These are phyloP conservation scores for Lentinula lateritia DNA, from an alignment of 768 basidiomycete genomes.

Conservation along the genomic window DNA sequence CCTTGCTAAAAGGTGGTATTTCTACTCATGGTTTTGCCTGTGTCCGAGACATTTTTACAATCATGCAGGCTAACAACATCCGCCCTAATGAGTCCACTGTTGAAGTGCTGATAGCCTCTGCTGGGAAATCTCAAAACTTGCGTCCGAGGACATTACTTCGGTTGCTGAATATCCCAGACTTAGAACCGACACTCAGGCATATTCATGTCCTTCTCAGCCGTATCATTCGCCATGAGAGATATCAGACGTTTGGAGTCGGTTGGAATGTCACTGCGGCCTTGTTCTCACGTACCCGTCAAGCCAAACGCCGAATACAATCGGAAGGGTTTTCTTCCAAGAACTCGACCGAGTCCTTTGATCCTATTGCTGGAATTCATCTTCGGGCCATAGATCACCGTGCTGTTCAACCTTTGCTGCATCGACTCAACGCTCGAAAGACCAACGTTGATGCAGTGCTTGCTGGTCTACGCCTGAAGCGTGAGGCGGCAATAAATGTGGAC, in stretches of 20 bases:
- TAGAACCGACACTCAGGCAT: slow-evolving; percentile 49
- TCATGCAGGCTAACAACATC: slow-evolving; percentile 51
- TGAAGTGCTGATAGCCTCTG: slow-evolving; percentile 48
- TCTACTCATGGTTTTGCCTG: slow-evolving; percentile 41
- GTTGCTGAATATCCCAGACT: slow-evolving; percentile 34
- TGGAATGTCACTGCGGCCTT: slow-evolving; percentile 39
- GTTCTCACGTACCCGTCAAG: slow-evolving; percentile 27
- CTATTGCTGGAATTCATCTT: slow-evolving; percentile 39
- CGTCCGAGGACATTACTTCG: slow-evolving; percentile 42
- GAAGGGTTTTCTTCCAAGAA: slow-evolving; percentile 13
- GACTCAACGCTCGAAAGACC: slow-evolving; percentile 38
- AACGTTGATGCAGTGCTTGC: slow-evolving; percentile 45
- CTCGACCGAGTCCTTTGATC: slow-evolving; percentile 36
- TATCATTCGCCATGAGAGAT: slow-evolving; percentile 49
- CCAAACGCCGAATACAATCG: slow-evolving; percentile 6
- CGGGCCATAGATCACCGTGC: slow-evolving; percentile 18
- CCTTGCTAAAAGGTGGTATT: slow-evolving; percentile 48
- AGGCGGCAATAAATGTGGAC: slow-evolving; percentile 49
- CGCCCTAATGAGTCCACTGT: slow-evolving; percentile 49
- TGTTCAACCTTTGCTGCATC: slow-evolving; percentile 4
- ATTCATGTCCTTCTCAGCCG: slow-evolving; percentile 50
- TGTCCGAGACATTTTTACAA: slow-evolving; percentile 38
- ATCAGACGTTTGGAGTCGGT: slow-evolving; percentile 33
- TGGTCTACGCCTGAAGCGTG: slow-evolving; percentile 58
- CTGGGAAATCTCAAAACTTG: slow-evolving; percentile 37